phyloP scores from a whole-genome alignment of 1,139 yeast genomes.

The Candida smagusa region DNA sequence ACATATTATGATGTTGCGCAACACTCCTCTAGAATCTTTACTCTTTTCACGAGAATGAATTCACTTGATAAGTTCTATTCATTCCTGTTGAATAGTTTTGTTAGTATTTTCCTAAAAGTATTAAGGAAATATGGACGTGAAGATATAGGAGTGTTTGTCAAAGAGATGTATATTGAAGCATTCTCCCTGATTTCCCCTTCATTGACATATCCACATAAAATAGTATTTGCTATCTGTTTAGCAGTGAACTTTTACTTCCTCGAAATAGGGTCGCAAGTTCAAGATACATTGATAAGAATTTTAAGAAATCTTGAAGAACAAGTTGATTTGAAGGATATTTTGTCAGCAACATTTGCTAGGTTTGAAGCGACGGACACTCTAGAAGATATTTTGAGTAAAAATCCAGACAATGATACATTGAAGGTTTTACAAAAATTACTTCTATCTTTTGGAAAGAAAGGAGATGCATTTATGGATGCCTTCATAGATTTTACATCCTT shows the following conservation, averaged over 20 bases:
- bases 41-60: conserved; percentile 41
- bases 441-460: conserved; percentile 8
- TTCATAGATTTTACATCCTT: conserved; percentile 15
- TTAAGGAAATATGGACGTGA: conserved; percentile 18
- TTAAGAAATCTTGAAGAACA: conserved; percentile 6
- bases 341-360: conserved; percentile 10
- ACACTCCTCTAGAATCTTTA: conserved; percentile 51
- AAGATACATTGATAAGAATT: conserved; percentile 11
- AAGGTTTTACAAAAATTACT: conserved; percentile 12
- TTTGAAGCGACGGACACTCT: conserved; percentile 6
- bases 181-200: conserved; percentile 49
- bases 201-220: conserved; percentile 47
- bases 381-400: conserved; percentile 8
- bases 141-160: conserved; percentile 8
- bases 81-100: conserved; percentile 51
- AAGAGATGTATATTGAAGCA: conserved; percentile 37
- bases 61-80: conserved; percentile 51
- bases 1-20: conserved; percentile 53
- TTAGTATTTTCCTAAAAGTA: conserved; percentile 37
- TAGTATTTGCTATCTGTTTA: conserved; percentile 43
- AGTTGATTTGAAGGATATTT: conserved; percentile 3
- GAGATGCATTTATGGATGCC: conserved; percentile 17
- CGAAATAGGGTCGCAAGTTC: conserved; percentile 26
- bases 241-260: conserved; percentile 23
- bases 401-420: conserved; percentile 20